These are phyloP conservation scores for Candida sakaeoensis DNA, from an alignment of 805 yeast species.

Conservation along the genomic window DNA sequence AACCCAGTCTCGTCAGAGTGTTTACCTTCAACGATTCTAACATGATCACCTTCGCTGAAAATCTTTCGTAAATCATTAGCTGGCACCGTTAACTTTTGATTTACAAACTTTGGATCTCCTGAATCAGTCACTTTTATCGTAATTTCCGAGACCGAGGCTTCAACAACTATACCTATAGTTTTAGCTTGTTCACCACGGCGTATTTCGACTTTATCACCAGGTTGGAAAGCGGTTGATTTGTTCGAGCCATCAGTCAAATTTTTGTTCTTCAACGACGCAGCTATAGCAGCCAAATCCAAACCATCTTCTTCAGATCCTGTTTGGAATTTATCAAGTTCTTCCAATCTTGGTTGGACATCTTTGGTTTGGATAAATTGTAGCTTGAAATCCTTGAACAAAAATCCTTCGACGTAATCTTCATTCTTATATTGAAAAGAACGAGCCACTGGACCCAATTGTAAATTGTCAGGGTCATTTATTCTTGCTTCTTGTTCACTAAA, in stretches of 20 bases:
- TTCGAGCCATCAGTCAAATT: conserved; percentile 20
- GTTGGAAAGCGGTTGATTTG: conserved; percentile 57
- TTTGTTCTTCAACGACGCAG: conserved; percentile 72
- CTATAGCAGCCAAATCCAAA: conserved; percentile 82
- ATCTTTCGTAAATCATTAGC: conserved; percentile 77
- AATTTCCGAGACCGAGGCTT: conserved; percentile 56
- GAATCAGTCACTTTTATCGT: conserved; percentile 48
- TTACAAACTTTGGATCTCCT: conserved; percentile 53
- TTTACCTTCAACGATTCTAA: conserved; percentile 86
- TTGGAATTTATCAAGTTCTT: conserved; percentile 80
- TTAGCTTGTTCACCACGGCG: conserved; percentile 92
- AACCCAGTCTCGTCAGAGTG: conserved; percentile 93
- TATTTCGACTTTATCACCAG: conserved; percentile 92
- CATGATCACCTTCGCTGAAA: conserved; percentile 91
- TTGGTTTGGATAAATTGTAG: conserved; percentile 78
- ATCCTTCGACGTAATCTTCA: conserved; percentile 90
- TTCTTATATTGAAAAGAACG: conserved; percentile 68
- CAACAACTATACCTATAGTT: conserved; percentile 72
- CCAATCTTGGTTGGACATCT: conserved; percentile 79
- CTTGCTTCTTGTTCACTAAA: conserved; percentile 88
- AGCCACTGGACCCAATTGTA: conserved; percentile 62
- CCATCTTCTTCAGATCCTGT: conserved; percentile 76
- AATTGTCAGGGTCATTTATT: conserved; percentile 71
- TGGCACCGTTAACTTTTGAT: conserved; percentile 75
- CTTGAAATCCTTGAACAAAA: conserved; percentile 79